Percentiles rank a stretch among this genome's conserved stretches.
Evolutionary conservation across 2,329 filamentous ascomycete genomes (phyloP).

Genomic region (Fusarium sp.): DNA sequence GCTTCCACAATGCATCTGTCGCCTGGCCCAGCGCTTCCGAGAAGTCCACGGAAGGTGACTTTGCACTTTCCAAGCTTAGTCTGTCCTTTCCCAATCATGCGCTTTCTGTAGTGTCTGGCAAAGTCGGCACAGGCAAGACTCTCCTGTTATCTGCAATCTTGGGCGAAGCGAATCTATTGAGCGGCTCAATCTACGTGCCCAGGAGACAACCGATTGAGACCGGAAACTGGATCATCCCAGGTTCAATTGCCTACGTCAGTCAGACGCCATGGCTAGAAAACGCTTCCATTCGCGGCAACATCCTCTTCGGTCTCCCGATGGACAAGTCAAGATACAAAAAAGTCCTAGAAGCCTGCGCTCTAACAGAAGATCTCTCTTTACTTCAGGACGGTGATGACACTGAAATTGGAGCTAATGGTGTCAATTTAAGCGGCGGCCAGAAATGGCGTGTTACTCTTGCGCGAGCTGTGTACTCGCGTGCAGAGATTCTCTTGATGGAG

Average conservation of each 20-base stretch:
- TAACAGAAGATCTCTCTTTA: conserved; percentile 79
- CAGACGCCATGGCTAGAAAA: conserved; percentile 89
- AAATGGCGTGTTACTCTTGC: conserved; percentile 84
- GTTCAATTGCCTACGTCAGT: conserved; percentile 76
- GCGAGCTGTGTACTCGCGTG: conserved; percentile 80
- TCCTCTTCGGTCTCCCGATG: conserved; percentile 77
- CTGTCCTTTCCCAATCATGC: conserved; percentile 74
- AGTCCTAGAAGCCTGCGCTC: conserved; percentile 75
- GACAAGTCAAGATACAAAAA: conserved; percentile 74
- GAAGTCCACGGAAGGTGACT: conserved; percentile 67
- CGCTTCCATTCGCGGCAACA: conserved; percentile 78
- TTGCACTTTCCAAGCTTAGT: conserved; percentile 71
- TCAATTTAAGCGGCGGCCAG: conserved; percentile 85
- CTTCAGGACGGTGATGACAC: conserved; percentile 79
- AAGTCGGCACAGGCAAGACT: conserved; percentile 81
- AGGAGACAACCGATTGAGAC: conserved; percentile 60
- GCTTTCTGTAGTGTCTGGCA: conserved; percentile 78
- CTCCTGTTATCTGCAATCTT: conserved; percentile 77
- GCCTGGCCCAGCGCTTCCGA: conserved; percentile 76
- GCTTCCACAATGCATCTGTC: conserved; percentile 72
- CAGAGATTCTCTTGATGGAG: conserved; percentile 79
- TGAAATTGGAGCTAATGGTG: conserved; percentile 84
- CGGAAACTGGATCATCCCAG: conserved; percentile 74
- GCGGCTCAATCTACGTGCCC: conserved; percentile 68
- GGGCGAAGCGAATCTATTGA: conserved; percentile 76